These are phyloP conservation scores for Aspergillus tanneri DNA, from an alignment of 2,329 filamentous ascomycete species.

Conservation along the genomic window DNA sequence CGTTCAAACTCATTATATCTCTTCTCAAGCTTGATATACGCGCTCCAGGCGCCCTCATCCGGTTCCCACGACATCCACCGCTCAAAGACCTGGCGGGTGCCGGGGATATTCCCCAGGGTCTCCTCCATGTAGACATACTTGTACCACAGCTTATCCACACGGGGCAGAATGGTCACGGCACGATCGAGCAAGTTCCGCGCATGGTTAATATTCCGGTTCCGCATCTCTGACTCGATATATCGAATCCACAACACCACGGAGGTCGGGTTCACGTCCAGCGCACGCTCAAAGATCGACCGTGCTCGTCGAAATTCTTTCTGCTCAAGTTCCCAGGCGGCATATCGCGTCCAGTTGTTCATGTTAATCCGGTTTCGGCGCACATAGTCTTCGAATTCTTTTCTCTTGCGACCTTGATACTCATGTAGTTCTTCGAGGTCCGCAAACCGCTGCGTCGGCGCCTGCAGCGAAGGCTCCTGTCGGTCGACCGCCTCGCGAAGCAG, in stretches of 20 bases:
- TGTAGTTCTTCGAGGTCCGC: slow-evolving; percentile 96
- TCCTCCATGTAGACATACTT: slow-evolving; percentile 99
- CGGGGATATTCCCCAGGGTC: slow-evolving; percentile 90
- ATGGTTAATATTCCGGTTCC: slow-evolving; percentile 92
- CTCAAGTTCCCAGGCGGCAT: slow-evolving; percentile 95
- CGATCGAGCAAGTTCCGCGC: slow-evolving; percentile 91
- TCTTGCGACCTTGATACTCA: slow-evolving; percentile 93
- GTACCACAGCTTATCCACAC: slow-evolving; percentile 97
- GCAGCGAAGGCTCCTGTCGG: slow-evolving; percentile 81
- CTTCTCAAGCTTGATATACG: slow-evolving; percentile 97
- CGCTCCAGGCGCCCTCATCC: slow-evolving; percentile 90
- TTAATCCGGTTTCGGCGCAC: slow-evolving; percentile 90
- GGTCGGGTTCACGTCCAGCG: slow-evolving; percentile 86
- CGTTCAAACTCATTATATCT: slow-evolving; percentile 88
- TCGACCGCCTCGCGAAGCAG: slow-evolving; percentile 96
- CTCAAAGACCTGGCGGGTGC: slow-evolving; percentile 91
- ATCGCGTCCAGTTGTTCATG: slow-evolving; percentile 98
- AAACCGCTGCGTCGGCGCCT: slow-evolving; percentile 91
- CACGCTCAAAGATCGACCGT: slow-evolving; percentile 89
- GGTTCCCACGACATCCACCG: slow-evolving; percentile 99
- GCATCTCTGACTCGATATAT: slow-evolving; percentile 97
- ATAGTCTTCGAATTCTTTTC: slow-evolving; percentile 98
- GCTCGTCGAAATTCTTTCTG: slow-evolving; percentile 96
- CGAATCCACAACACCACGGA: slow-evolving; percentile 85
- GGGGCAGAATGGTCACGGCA: slow-evolving; percentile 85